These are phyloP conservation scores for Cyclanthera cordifolia DNA, from an alignment of 306 rosid genomes.

Conservation along the genomic window DNA sequence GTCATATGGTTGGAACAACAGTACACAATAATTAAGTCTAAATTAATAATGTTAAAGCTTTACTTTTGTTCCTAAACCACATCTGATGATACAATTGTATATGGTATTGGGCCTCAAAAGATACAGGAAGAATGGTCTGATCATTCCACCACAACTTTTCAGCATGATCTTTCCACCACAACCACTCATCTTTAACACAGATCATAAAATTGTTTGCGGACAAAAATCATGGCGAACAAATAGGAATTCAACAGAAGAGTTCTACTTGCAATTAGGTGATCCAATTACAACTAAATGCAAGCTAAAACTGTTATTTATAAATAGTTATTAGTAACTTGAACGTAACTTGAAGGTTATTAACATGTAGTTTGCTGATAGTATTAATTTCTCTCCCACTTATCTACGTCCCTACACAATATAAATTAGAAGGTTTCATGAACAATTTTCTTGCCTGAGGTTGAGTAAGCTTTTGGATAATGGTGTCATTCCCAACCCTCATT, in stretches of 20 bases:
- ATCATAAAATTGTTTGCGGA: too few relatives aligned
- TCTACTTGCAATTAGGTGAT: not conserved
- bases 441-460: conserved; percentile 61
- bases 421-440: not conserved
- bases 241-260: not conserved
- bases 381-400: not conserved
- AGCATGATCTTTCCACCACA: not conserved
- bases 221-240: not conserved
- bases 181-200: not conserved
- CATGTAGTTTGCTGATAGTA: not conserved
- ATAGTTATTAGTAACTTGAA: not conserved
- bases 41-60: not conserved
- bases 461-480: conserved; percentile 77
- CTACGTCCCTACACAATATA: not conserved
- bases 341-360: not conserved
- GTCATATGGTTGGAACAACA: not conserved
- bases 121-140: not conserved
- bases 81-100: not conserved
- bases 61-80: not conserved
- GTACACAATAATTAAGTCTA: not conserved
- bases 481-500: conserved; percentile 85
- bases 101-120: not conserved
- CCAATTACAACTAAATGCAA: not conserved
- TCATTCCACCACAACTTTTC: not conserved
- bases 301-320: not conserved